Conservation (phyloP, 148 eudicot species). For the Suaeda aralocaspica region DNA sequence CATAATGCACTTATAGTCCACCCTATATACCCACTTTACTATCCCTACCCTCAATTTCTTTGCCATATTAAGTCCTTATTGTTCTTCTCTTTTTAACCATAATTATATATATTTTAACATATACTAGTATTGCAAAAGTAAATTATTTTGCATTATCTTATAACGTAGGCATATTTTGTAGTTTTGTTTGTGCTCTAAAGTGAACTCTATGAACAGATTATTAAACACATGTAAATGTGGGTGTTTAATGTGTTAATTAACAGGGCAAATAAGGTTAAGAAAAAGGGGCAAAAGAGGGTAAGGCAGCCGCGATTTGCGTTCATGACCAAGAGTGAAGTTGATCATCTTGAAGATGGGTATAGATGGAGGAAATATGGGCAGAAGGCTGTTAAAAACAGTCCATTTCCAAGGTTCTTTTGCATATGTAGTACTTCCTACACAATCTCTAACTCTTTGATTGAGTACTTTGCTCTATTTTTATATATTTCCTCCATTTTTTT, state of each 20-base stretch:
- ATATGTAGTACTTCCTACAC: not conserved
- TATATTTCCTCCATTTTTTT: too few relatives aligned
- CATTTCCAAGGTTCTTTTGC: conserved; percentile 70
- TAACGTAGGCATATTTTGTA: too few relatives aligned
- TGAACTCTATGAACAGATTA: not conserved
- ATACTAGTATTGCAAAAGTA: not conserved
- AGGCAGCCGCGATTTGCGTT: conserved; percentile 87
- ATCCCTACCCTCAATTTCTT: not conserved
- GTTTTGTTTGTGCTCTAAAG: not conserved
- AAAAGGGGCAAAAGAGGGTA: conserved; percentile 75
- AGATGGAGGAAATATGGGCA: conserved; percentile 97
- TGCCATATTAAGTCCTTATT: not conserved
- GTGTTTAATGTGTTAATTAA: not conserved
- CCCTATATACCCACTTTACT: not conserved
- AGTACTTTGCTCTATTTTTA: not conserved
- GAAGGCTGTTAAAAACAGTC: conserved; percentile 96
- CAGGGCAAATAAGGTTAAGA: conserved; percentile 66
- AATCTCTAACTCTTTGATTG: not conserved
- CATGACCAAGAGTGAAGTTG: conserved; percentile 91
- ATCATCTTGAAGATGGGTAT: conserved; percentile 98
- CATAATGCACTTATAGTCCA: not conserved
- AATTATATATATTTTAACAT: not conserved
- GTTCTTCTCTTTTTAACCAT: not conserved
- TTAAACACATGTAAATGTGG: not conserved
- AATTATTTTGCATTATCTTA: too few relatives aligned